phyloP scores from a whole-genome alignment of 2,329 filamentous ascomycete species.

The Penicillium corylophilum region DNA sequence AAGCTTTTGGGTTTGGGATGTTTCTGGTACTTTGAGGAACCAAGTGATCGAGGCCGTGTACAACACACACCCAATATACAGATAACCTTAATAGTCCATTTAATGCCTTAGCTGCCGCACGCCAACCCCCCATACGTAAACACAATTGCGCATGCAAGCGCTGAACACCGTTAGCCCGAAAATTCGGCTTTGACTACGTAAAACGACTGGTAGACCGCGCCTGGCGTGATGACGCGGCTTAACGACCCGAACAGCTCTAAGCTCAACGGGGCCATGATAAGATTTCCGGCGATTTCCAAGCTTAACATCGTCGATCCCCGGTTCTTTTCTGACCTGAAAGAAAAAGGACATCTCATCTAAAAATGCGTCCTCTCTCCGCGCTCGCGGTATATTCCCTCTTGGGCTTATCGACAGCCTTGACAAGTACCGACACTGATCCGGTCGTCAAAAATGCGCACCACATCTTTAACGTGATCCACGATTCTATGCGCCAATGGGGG shows the following conservation, averaged over 20 bases:
- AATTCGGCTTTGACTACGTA: conserved; percentile 7
- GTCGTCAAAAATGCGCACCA: conserved; percentile 54
- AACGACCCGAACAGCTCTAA: not conserved
- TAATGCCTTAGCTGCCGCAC: not conserved
- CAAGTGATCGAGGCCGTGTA: too few relatives aligned
- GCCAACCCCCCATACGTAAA: not conserved
- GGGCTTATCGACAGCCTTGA: conserved; percentile 6
- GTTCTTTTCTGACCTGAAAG: not conserved
- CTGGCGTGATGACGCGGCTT: conserved; percentile 10
- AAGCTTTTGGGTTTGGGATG: too few relatives aligned
- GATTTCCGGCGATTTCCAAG: not conserved
- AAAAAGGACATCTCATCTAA: not conserved
- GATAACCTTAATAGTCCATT: not conserved
- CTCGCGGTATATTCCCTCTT: conserved; percentile 9
- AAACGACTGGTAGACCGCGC: conserved; percentile 1
- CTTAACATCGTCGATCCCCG: not conserved
- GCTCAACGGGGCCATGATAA: not conserved
- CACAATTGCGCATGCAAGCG: not conserved
- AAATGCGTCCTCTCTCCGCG: conserved; percentile 13
- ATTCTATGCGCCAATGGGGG: conserved; percentile 72
- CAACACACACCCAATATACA: not conserved
- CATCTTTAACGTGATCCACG: conserved; percentile 72
- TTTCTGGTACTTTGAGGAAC: too few relatives aligned
- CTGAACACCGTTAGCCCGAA: not conserved
- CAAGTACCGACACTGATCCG: conserved; percentile 34